Evolutionary conservation across 306 rosid species (phyloP), one percentile per base, ranked within the genome.

Genomic region (Prunus mongolica): DNA sequence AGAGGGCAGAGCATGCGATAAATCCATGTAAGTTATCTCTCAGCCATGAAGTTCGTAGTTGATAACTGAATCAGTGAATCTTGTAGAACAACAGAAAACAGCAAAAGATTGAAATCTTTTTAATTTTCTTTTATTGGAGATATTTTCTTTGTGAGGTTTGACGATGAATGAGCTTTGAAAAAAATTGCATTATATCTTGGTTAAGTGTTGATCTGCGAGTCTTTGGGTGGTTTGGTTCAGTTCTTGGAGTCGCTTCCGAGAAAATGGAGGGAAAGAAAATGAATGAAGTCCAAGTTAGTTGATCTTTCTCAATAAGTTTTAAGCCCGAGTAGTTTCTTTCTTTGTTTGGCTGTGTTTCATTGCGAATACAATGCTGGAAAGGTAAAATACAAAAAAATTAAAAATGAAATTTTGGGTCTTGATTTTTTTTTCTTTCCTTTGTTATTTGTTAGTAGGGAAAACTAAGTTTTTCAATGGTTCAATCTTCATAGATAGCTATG

Each of bases 11-110:
- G 65, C 51, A 14, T 67, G 61, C 65, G 16, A 22, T 15, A 52
- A 72, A 73, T 81, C 84, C 82, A 50, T 70, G 85, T 80, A 81
- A 62, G 49, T 49, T 69, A 62, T 55, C 82, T 66, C 20, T 15
- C 62, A 14, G 15, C 34, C 16, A 67, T n/a, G 55, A 75, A 44
- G 9, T 69, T 80, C 58, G 16, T 41, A 46, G 15, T 61, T 76
- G 63, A 34, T 76, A 12, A 34, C 44, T 38, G 44, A 38, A 38
- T 47, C 16, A 10, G 16, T 32, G 12, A 77, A 27, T 46, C 18
- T 6, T 22, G 27, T 5, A 5, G 62, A 19, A 30, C n/a, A 3
- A 15, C 30, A 16, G 45, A 28, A 54, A 18, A 9, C 3, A 22
- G 28, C 30, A 24, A 22, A 15, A 14, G 6, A 16, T 18, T 52